Conservation (phyloP, 345 rosid species). For the Odontarrhena argentea region DNA sequence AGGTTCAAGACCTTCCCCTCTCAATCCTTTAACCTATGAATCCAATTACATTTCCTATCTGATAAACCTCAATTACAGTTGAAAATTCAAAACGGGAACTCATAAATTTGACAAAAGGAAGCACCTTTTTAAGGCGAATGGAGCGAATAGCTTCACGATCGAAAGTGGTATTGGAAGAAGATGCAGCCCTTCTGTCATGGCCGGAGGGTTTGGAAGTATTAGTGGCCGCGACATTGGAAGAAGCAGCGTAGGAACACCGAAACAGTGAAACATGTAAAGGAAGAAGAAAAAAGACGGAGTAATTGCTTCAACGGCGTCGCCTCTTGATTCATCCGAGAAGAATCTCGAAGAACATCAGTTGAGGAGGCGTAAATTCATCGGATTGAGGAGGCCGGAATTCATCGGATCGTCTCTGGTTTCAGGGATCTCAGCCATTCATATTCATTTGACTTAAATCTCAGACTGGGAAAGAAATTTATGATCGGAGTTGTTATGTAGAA, state of each 20-base stretch:
- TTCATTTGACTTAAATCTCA: too few species aligned
- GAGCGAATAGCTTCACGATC: constrained; percentile 92
- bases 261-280: constrained; percentile 34
- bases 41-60: not conserved
- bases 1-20: constrained; percentile 85
- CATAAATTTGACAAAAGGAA: not conserved
- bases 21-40: constrained; percentile 75
- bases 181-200: constrained; percentile 57
- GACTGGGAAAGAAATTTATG: too few species aligned
- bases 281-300: constrained; percentile 46
- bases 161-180: constrained; percentile 65
- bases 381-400: too few species aligned
- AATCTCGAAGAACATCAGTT: too few species aligned
- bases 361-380: too few species aligned
- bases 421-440: too few species aligned
- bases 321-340: too few species aligned
- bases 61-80: too few species aligned
- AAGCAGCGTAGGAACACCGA: constrained; percentile 47
- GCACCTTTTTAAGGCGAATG: constrained; percentile 80
- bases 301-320: constrained; percentile 61
- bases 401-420: too few species aligned
- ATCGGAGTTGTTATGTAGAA: too few species aligned
- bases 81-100: not conserved
- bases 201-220: constrained; percentile 41
- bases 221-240: constrained; percentile 40